phyloP scores from a whole-genome alignment of 345 rosid genomes.

The Orychophragmus violaceus region DNA sequence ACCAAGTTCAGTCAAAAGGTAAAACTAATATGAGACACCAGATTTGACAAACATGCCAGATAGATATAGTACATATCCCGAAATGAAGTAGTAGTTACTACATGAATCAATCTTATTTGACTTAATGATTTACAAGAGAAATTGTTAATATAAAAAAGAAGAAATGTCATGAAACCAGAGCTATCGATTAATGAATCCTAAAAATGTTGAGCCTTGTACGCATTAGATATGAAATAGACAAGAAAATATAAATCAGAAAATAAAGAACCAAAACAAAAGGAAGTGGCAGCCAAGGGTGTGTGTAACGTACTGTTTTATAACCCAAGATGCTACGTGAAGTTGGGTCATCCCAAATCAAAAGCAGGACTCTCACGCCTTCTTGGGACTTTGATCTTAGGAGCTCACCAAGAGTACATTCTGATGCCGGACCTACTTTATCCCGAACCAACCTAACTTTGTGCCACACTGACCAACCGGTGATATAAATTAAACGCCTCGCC shows the following conservation, averaged over 20 bases:
- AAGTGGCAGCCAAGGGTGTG: background rate
- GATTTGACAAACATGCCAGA: background rate
- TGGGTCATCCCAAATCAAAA: conserved; percentile 96
- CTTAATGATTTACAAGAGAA: background rate
- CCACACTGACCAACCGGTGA: conserved; percentile 98
- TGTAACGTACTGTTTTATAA: conserved; percentile 38
- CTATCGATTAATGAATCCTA: background rate
- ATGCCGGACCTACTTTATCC: conserved; percentile 42
- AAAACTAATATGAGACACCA: background rate
- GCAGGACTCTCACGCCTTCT: conserved; percentile 96
- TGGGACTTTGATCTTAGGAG: conserved; percentile 76
- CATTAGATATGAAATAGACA: background rate
- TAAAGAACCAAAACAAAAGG: background rate
- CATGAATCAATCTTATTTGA: background rate
- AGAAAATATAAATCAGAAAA: background rate
- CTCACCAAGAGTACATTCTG: conserved; percentile 61
- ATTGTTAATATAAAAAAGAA: background rate
- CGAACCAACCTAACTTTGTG: conserved; percentile 67
- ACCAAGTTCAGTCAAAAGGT: background rate
- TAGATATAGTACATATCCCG: background rate
- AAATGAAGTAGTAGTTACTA: background rate
- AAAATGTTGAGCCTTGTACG: background rate
- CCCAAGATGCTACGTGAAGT: conserved; percentile 91
- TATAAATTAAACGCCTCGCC: conserved; percentile 74
- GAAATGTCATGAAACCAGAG: conserved; percentile 3